A percentile compares a stretch with the other conserved stretches of the same genome.
phyloP scores from a whole-genome alignment of 2,329 filamentous ascomycete species.

The Fusarium sp. region DNA sequence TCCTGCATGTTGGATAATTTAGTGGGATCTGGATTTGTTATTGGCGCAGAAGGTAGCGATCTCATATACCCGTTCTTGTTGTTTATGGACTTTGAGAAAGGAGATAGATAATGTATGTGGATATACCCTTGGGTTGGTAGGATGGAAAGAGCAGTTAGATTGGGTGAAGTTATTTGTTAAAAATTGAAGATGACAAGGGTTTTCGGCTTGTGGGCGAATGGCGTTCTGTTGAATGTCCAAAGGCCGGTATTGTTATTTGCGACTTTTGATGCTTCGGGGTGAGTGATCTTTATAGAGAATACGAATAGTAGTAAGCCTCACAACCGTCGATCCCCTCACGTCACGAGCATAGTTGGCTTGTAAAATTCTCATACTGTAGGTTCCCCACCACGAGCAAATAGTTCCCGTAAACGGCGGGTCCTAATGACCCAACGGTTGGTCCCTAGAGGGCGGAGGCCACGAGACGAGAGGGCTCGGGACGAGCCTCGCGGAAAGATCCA shows the following conservation, averaged over 20 bases:
- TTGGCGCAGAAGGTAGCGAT: conserved; percentile 15
- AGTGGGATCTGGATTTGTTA: conserved; percentile 1
- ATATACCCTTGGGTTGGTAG: conserved; percentile 21
- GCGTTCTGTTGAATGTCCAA: neutral
- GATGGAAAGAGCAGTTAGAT: conserved; percentile 19
- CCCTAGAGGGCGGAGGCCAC: neutral
- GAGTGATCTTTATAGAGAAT: conserved; percentile 2
- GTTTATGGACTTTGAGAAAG: conserved; percentile 20
- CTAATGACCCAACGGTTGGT: conserved; percentile 7
- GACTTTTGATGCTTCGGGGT: neutral
- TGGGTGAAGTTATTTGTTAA: conserved; percentile 9
- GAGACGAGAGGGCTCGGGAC: conserved; percentile 38
- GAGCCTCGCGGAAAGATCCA: conserved; percentile 37
- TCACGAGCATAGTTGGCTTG: conserved; percentile 1
- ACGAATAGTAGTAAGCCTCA: neutral
- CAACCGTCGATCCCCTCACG: neutral
- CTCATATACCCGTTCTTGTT: conserved; percentile 31
- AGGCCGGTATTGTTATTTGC: neutral
- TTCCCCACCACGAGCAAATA: conserved; percentile 30
- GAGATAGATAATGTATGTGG: conserved; percentile 24
- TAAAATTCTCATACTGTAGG: conserved; percentile 24
- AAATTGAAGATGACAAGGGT: neutral
- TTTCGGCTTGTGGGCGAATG: neutral
- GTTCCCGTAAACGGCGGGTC: conserved; percentile 27
- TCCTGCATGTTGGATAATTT: neutral